Conservation (phyloP, 345 rosid species). For the Aquilaria sinensis region DNA sequence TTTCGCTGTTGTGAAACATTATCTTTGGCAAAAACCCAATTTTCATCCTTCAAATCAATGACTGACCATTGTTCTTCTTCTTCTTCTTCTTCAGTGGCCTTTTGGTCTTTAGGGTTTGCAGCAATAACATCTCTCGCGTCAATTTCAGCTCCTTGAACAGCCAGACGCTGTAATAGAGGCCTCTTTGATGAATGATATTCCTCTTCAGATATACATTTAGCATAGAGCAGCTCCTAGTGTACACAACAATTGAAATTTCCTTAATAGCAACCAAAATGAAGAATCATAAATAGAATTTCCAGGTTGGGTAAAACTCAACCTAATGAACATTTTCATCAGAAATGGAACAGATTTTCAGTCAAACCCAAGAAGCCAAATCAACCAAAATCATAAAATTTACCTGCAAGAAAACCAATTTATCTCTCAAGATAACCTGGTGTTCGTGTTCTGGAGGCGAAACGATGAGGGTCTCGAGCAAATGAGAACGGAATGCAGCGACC, state of each 20-base stretch:
- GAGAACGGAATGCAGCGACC: constrained; percentile 49
- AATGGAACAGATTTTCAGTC: not conserved
- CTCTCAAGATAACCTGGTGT: constrained; percentile 45
- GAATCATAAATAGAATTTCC: constrained; percentile 1
- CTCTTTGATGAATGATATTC: constrained; percentile 74
- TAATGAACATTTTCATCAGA: not conserved
- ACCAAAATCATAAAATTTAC: constrained; percentile 16
- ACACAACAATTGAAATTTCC: not conserved
- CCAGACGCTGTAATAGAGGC: constrained; percentile 62
- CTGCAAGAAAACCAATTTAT: constrained; percentile 73
- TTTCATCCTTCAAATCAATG: constrained; percentile 63
- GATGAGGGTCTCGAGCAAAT: constrained; percentile 53
- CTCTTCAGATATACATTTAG: constrained; percentile 59
- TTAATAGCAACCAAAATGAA: not conserved
- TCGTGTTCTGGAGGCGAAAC: constrained; percentile 49
- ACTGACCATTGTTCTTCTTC: constrained; percentile 58
- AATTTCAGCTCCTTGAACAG: constrained; percentile 70
- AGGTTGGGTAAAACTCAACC: not conserved
- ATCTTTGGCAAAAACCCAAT: constrained; percentile 24
- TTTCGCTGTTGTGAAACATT: constrained; percentile 18
- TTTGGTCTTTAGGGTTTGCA: constrained; percentile 21
- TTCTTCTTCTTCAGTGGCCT: constrained; percentile 45
- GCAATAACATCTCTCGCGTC: constrained; percentile 48
- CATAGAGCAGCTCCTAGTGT: constrained; percentile 53
- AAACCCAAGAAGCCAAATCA: not conserved